These are phyloP conservation scores for Blastobotrys indianensis DNA, from an alignment of 1,139 yeast genomes.

Conservation along the genomic window DNA sequence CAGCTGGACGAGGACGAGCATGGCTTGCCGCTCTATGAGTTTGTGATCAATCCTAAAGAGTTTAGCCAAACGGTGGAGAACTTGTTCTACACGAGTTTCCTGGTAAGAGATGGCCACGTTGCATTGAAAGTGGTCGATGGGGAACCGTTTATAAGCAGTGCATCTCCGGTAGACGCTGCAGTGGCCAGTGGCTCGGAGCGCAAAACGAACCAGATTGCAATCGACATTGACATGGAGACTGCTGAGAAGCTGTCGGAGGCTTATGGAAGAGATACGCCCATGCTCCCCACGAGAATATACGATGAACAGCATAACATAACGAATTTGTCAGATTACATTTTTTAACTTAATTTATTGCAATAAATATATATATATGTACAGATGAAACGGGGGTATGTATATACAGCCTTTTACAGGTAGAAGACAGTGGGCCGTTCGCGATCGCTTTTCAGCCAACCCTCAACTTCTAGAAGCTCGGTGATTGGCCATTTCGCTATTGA, in stretches of 20 bases:
- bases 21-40: slow-evolving; percentile 55
- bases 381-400: neutral
- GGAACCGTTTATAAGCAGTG: slow-evolving; percentile 18
- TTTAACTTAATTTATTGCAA: neutral
- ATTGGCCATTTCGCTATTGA: slow-evolving; percentile 75
- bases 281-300: slow-evolving; percentile 10
- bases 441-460: slow-evolving; percentile 11
- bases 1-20: slow-evolving; percentile 40
- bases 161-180: neutral
- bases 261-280: slow-evolving; percentile 5
- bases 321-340: slow-evolving; percentile 2
- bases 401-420: neutral
- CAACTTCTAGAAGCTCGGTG: slow-evolving; percentile 19
- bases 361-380: neutral
- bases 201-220: slow-evolving; percentile 3
- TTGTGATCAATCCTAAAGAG: slow-evolving; percentile 68
- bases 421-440: neutral
- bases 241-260: slow-evolving; percentile 4
- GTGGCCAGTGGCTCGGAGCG: neutral
- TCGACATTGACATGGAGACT: slow-evolving; percentile 6
- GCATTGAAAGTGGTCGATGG: slow-evolving; percentile 12
- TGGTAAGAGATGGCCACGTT: slow-evolving; percentile 67
- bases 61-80: slow-evolving; percentile 80
- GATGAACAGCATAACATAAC: slow-evolving; percentile 8
- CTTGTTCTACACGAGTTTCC: slow-evolving; percentile 72